Evolutionary conservation across 2,329 filamentous ascomycete species (phyloP), one percentile per base, ranked within the genome.

Genomic region (Phaeosphaeria sp.): DNA sequence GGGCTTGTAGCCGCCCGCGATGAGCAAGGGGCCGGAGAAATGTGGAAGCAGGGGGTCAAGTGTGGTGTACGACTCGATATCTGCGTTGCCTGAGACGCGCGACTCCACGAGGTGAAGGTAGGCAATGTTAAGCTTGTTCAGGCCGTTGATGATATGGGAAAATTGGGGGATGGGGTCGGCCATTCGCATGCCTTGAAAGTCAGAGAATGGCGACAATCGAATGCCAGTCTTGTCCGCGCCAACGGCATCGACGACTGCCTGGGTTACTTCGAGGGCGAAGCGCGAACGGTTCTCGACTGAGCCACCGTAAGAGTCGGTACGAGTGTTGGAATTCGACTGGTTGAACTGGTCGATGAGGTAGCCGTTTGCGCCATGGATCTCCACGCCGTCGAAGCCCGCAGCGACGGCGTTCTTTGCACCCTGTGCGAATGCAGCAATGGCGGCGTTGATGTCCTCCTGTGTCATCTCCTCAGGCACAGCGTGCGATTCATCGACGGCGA

Each of bases 271-370:
- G 8, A 87, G 56, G 0, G 76, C 79, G 60, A 88, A 83, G 33
- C 84, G 73, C 51, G 81, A 68, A 59, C 87, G 78, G 67, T 85
- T 83, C 77, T 83, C 81, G 13, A 83, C 68, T 44, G 76, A 80
- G 7, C 82, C 82, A 75, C 83, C 77, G 76, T 84, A 51, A 49
- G 65, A 13, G 58, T 85, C 83, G 2, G 76, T 84, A 1, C 87
- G 80, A 49, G 79, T 78, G 74, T 89, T 89, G 65, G 78, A 77
- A 4, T 74, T 80, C 58, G 85, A 83, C 61, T 87, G 88, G 13
- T 89, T 77, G 73, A 92, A 93, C 63, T 89, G 83, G 55, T 84
- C 83, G 22, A 91, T 73, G 0, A 92, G 80, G 69, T 91, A 92
- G 6, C 89, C 88, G 65, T 90, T 88, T 1, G 87, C 87, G 33